Percentiles rank a stretch among this genome's conserved stretches.
Evolutionary conservation across 169 alveolate genomes (phyloP).

Genomic region (Neospora caninum): DNA sequence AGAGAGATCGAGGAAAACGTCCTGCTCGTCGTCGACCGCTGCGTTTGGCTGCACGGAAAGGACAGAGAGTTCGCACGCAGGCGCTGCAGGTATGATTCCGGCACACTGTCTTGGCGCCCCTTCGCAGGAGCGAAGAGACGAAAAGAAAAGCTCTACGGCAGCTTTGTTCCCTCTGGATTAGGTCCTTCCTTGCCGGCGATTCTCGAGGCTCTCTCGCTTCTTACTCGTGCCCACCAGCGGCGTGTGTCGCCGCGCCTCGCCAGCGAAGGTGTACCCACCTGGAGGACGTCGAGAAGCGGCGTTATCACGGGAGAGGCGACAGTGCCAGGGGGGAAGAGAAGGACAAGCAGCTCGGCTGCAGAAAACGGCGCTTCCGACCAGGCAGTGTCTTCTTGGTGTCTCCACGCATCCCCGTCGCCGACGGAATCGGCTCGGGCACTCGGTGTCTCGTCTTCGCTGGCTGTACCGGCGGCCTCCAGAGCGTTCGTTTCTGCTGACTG

Average conservation of each 20-base stretch:
- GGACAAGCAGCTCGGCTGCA: background rate
- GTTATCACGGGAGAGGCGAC: constrained; percentile 3
- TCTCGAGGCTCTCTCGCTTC: background rate
- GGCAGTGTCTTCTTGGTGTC: background rate
- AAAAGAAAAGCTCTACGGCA: too few relatives aligned
- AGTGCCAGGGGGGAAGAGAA: constrained; percentile 19
- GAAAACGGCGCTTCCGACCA: background rate
- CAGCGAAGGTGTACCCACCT: background rate
- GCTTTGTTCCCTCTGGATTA: too few relatives aligned
- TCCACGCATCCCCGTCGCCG: background rate
- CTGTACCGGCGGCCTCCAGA: too few relatives aligned
- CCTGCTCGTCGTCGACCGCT: constrained; percentile 10
- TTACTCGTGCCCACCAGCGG: background rate
- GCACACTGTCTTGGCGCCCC: too few relatives aligned
- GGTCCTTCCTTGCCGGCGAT: too few relatives aligned
- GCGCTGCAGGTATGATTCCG: too few relatives aligned
- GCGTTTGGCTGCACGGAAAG: background rate
- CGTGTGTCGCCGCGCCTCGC: constrained; percentile 1
- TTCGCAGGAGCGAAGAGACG: too few relatives aligned
- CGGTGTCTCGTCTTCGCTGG: too few relatives aligned
- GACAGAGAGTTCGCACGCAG: background rate
- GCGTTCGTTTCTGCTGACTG: too few relatives aligned
- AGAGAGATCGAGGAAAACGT: background rate
- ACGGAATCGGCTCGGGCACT: background rate
- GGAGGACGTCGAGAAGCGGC: constrained; percentile 29